Conservation (phyloP, 306 rosid genomes). For the Neltuma alba region DNA sequence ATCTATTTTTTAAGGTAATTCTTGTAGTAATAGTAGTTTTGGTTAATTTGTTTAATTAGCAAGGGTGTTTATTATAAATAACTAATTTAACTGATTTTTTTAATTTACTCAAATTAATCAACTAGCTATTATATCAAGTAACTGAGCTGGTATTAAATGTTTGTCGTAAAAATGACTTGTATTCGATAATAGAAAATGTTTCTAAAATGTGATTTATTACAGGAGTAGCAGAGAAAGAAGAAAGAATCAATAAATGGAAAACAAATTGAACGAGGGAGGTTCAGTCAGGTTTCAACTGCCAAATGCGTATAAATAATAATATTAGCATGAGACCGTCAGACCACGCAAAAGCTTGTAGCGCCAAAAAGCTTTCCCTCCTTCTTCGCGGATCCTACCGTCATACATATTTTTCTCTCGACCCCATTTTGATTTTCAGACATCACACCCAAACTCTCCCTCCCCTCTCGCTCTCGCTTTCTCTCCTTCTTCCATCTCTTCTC, state of each 20-base stretch:
- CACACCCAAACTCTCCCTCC: background rate
- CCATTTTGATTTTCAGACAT: constrained; percentile 31
- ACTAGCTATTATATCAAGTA: too few species aligned
- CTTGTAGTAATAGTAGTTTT: too few species aligned
- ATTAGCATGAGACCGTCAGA: background rate
- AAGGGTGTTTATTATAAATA: too few species aligned
- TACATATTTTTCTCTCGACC: constrained; percentile 69
- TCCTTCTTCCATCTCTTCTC: background rate
- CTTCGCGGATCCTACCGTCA: constrained; percentile 74
- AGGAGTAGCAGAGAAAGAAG: background rate
- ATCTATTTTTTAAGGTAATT: too few species aligned
- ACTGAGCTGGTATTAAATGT: too few species aligned
- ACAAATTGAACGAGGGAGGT: background rate
- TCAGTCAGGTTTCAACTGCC: background rate
- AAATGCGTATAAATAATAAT: background rate
- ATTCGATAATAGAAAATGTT: too few species aligned
- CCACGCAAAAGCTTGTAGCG: background rate
- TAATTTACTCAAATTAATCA: too few species aligned
- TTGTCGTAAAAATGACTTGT: too few species aligned
- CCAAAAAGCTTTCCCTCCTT: constrained; percentile 39
- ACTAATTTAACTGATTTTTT: too few species aligned
- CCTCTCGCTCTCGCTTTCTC: constrained; percentile 23
- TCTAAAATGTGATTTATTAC: too few species aligned
- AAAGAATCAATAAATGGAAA: background rate
- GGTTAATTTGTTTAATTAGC: too few species aligned